These are phyloP conservation scores for Halteria grandinella DNA, from an alignment of 73 alveolate species.

Conservation along the genomic window DNA sequence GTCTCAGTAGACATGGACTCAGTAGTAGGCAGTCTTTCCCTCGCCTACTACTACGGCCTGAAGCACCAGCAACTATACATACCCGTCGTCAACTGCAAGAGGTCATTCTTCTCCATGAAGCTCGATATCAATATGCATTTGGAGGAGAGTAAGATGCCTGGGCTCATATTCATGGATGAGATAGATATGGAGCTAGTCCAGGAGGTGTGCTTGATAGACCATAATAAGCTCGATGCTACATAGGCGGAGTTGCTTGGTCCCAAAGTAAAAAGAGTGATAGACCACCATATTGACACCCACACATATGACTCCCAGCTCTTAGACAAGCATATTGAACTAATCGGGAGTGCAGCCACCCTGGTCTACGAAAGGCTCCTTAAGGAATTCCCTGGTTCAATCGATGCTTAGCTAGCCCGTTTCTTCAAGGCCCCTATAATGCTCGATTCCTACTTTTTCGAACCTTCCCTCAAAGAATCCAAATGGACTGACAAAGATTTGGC, in stretches of 20 bases:
- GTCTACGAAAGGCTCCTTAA: slow-evolving; percentile 1
- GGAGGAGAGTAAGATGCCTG: background rate
- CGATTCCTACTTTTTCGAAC: slow-evolving; percentile 44
- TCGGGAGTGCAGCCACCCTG: slow-evolving; percentile 52
- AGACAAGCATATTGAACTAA: slow-evolving; percentile 25
- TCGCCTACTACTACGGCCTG: slow-evolving; percentile 21
- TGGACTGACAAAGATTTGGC: slow-evolving; percentile 48
- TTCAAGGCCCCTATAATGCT: slow-evolving; percentile 32
- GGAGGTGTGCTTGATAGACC: slow-evolving; percentile 36
- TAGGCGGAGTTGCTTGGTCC: background rate
- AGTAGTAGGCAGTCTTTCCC: slow-evolving; percentile 37
- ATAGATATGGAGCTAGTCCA: background rate
- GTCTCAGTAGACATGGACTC: slow-evolving; percentile 55
- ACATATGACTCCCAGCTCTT: background rate
- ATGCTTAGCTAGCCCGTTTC: slow-evolving; percentile 17
- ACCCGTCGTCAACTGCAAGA: slow-evolving; percentile 14
- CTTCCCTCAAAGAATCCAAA: slow-evolving; percentile 10
- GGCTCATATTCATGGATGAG: background rate
- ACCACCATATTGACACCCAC: slow-evolving; percentile 43
- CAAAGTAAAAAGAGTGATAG: slow-evolving; percentile 31
- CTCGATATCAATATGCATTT: slow-evolving; percentile 36
- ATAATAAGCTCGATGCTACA: slow-evolving; percentile 29
- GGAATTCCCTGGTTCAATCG: background rate
- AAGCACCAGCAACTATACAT: background rate
- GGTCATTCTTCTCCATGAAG: background rate